Conservation (phyloP, 129 eudicot species). For the Ambrosia artemisiifolia region DNA sequence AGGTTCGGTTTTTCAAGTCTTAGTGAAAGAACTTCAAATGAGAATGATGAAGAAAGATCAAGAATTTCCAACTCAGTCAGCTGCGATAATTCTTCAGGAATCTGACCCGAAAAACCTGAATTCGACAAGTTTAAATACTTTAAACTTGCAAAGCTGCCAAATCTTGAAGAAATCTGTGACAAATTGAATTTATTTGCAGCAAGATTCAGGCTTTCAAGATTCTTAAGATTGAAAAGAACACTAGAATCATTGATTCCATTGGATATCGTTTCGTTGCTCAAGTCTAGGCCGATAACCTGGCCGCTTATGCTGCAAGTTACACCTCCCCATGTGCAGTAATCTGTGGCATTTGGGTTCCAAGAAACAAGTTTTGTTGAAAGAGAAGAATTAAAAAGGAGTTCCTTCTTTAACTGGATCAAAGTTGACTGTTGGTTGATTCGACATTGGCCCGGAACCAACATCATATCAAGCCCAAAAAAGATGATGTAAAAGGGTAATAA, state of each 20-base stretch:
- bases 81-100: conserved; percentile 48
- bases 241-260: conserved; percentile 29
- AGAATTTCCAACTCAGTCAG: conserved; percentile 46
- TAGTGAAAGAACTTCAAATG: background rate
- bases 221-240: conserved; percentile 31
- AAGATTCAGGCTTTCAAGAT: conserved; percentile 44
- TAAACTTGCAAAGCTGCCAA: conserved; percentile 43
- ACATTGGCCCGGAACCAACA: conserved; percentile 38
- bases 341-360: conserved; percentile 36
- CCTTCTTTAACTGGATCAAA: conserved; percentile 35
- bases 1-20: conserved; percentile 45
- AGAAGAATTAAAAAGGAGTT: conserved; percentile 17
- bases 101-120: conserved; percentile 48
- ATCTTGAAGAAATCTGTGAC: conserved; percentile 31
- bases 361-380: conserved; percentile 31
- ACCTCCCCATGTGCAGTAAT: conserved; percentile 63
- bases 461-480: background rate
- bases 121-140: conserved; percentile 51
- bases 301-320: conserved; percentile 38
- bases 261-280: conserved; percentile 29
- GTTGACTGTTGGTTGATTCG: conserved; percentile 29
- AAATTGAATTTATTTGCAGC: conserved; percentile 34
- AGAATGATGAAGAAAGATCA: conserved; percentile 42
- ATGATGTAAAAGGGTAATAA: conserved; percentile 21
- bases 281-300: conserved; percentile 42